phyloP scores from a whole-genome alignment of 2,329 filamentous ascomycete species.

The Fusarium coicis region DNA sequence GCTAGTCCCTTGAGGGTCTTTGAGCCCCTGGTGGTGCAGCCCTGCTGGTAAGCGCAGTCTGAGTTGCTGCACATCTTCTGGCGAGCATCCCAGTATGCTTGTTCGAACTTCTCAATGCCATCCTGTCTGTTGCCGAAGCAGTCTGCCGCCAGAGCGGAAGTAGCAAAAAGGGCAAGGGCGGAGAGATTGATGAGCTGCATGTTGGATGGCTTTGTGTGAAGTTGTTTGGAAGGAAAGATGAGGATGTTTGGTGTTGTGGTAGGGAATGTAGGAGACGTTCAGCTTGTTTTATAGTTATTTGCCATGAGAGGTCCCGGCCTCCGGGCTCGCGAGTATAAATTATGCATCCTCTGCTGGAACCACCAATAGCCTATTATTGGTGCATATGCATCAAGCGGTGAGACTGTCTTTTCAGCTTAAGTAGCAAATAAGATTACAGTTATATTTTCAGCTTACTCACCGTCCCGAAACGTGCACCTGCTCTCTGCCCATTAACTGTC shows the following conservation, averaged over 20 bases:
- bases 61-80: slow-evolving; percentile 11
- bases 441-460: not conserved
- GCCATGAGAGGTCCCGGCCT: rapidly evolving
- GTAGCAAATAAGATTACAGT: not conserved
- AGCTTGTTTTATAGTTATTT: not conserved
- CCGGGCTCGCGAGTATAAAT: rapidly evolving
- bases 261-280: rapidly evolving
- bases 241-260: not conserved
- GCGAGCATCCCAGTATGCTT: slow-evolving; percentile 1
- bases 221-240: too few relatives aligned
- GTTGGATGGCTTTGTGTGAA: too few relatives aligned
- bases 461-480: not conserved
- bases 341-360: too few relatives aligned
- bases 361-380: too few relatives aligned
- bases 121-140: not conserved
- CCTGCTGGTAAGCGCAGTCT: not conserved
- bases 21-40: not conserved
- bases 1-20: not conserved
- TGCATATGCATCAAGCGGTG: too few relatives aligned
- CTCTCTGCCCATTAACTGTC: not conserved
- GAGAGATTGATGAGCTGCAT: not conserved
- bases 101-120: not conserved
- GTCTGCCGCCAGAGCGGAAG: not conserved
- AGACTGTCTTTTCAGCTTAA: rapidly evolving
- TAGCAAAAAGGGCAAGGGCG: not conserved